Percentiles rank a stretch among this genome's conserved stretches.
Evolutionary conservation across 768 basidiomycete species (phyloP).

Genomic region (Fibroporia radiculosa): DNA sequence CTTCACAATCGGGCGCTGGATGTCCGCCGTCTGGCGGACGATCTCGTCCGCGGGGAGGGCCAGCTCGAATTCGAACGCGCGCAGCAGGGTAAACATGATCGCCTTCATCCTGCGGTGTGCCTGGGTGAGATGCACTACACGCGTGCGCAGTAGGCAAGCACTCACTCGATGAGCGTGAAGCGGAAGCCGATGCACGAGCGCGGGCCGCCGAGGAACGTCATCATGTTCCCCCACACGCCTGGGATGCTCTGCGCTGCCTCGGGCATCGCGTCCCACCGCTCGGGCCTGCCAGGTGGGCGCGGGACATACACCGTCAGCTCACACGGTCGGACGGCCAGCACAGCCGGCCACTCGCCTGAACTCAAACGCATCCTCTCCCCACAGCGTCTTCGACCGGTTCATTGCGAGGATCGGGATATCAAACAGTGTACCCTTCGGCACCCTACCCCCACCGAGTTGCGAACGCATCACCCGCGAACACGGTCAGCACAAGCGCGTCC

Average conservation of each 20-base stretch:
- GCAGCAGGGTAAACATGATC: constrained; percentile 20
- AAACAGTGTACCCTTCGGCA: constrained; percentile 23
- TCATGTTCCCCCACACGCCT: constrained; percentile 49
- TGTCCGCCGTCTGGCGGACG: constrained; percentile 7
- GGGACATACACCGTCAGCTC: background rate
- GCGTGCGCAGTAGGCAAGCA: background rate
- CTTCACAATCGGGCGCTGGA: constrained; percentile 15
- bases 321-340: background rate
- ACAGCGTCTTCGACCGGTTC: constrained; percentile 44
- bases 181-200: constrained; percentile 61
- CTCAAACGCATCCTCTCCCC: constrained; percentile 54
- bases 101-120: constrained; percentile 22
- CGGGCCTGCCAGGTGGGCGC: too few species aligned
- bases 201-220: constrained; percentile 58
- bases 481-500: background rate
- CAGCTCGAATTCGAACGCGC: constrained; percentile 20
- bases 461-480: background rate
- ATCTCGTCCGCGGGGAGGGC: constrained; percentile 16
- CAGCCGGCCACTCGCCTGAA: constrained; percentile 48
- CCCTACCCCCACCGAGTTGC: constrained; percentile 4
- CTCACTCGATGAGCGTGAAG: constrained; percentile 39
- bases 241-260: constrained; percentile 39
- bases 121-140: too few species aligned
- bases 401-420: constrained; percentile 44
- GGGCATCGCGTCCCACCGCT: constrained; percentile 47